These are phyloP conservation scores for Tricholoma saponaceum DNA, from an alignment of 768 basidiomycete species.

Conservation along the genomic window DNA sequence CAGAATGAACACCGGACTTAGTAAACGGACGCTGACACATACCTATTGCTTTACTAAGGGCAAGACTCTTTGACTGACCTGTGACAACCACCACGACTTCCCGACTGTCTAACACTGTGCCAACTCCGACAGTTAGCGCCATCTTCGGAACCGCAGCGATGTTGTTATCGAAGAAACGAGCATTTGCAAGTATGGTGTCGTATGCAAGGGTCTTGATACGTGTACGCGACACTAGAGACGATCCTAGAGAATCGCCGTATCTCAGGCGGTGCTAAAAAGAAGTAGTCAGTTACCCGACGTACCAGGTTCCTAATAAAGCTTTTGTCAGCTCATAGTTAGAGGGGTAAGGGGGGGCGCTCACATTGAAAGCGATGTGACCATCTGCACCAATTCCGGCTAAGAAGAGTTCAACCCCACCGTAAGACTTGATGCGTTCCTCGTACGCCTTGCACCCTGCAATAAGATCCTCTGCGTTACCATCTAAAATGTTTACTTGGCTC, in stretches of 20 bases:
- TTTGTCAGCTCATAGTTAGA: not conserved
- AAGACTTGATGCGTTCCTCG: slow-evolving; percentile 69
- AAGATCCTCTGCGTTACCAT: slow-evolving; percentile 77
- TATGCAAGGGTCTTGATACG: slow-evolving; percentile 92
- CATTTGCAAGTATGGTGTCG: slow-evolving; percentile 90
- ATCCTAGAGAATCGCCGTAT: slow-evolving; percentile 39
- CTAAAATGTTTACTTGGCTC: slow-evolving; percentile 75
- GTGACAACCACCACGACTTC: slow-evolving; percentile 88
- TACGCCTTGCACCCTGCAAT: slow-evolving; percentile 78
- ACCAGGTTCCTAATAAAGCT: slow-evolving; percentile 58
- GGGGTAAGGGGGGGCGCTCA: slow-evolving; percentile 10
- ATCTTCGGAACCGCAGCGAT: slow-evolving; percentile 74
- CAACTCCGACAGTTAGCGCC: slow-evolving; percentile 89
- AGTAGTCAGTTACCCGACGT: slow-evolving; percentile 5
- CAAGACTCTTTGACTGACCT: slow-evolving; percentile 77
- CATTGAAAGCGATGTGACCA: slow-evolving; percentile 92
- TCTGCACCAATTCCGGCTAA: slow-evolving; percentile 91
- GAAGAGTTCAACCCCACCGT: slow-evolving; percentile 88
- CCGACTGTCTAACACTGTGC: slow-evolving; percentile 77
- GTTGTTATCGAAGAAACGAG: slow-evolving; percentile 89
- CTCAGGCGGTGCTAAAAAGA: not conserved
- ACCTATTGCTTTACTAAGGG: slow-evolving; percentile 85
- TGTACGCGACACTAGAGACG: slow-evolving; percentile 79
- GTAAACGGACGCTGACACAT: slow-evolving; percentile 14
- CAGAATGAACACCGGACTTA: not conserved